Base-by-base conservation (phyloP, 345 rosid genomes). In the Eucalyptus coolabah region DNA sequence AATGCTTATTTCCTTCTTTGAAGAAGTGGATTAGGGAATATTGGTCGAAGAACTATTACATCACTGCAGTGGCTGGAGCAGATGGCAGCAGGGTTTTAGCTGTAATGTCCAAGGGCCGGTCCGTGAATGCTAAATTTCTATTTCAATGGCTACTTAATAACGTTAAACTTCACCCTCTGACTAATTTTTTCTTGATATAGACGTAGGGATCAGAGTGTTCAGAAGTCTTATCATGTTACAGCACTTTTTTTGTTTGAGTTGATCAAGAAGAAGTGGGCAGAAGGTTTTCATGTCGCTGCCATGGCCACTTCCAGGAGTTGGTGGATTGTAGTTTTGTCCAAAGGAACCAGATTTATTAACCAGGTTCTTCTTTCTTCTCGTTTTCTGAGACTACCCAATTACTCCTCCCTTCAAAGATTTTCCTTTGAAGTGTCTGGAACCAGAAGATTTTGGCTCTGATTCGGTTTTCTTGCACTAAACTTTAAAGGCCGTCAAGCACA, bases 21-120 rank as follows among this genome's bases (percentile, higher is more conserved):
- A 88, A 96, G 97, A 98, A 97, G 88, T 97, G 99, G 98, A 96
- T 96, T 88, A 93, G 96, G 98, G 97, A 97, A 86, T 97, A 95
- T 77, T 97, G 98, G 99, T 97, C 96, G 89, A 97, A 95, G 91
- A 96, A 96, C 92, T 95, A 92, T 91, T 96, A 96, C 91, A 95
- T 97, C 91, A 97, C 97, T 92, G 95, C 97, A 90, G 94, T 96
- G 56, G 99, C 98, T 53, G 99, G 99, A 91, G 95, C 98, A 65
- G 93, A 91, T 91, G 94, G 93, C 91, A 98, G 98, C 50, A 96
- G 97, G 91, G 94, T 98, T 28, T 92, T 96, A 32, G 98, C 95
- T 88, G 98, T 97, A 89, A 97, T 97, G 99, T 96, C 99, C 12
- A 95, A 97, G 90, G 97, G 98, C 96, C 88, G 1, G 81, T 69